A percentile compares a stretch with the other conserved stretches of the same genome.
phyloP scores from a whole-genome alignment of 345 rosid species.

The Acer saccharum region DNA sequence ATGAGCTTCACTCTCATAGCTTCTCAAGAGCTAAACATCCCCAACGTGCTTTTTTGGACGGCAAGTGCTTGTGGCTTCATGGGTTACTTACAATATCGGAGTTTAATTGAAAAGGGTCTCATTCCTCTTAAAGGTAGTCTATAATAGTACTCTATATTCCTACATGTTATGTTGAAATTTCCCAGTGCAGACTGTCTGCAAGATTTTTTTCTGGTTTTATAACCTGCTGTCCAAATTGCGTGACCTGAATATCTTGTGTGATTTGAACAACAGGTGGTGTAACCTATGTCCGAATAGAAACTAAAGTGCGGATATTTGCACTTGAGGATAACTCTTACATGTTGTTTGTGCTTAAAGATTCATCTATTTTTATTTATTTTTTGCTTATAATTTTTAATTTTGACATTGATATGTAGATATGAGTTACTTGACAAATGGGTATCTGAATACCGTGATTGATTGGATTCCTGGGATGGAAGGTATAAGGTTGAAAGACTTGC shows the following conservation, averaged over 20 bases:
- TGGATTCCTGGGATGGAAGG: slow-evolving; percentile 5
- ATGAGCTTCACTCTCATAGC: slow-evolving; percentile 34
- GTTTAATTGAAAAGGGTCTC: slow-evolving; percentile 29
- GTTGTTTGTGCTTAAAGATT: no score
- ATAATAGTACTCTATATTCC: neutral
- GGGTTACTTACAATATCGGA: slow-evolving; percentile 20
- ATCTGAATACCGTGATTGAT: neutral
- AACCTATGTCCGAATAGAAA: no score
- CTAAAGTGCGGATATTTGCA: no score
- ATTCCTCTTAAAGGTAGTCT: slow-evolving; percentile 38
- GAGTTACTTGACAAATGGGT: neutral
- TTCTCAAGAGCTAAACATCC: slow-evolving; percentile 26
- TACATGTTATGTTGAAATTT: no score
- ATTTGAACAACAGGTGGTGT: no score
- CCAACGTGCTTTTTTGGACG: slow-evolving; percentile 14
- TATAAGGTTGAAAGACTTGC: slow-evolving; percentile 22
- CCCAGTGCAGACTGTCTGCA: no score
- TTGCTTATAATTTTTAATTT: neutral
- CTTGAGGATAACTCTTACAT: no score
- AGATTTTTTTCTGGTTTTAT: no score
- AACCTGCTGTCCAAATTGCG: no score
- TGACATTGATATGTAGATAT: slow-evolving; percentile 6
- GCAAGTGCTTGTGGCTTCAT: neutral
- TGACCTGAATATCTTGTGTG: no score
- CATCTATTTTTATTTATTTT: no score